Evolutionary conservation across 1,139 yeast genomes (phyloP), one percentile per base, ranked within the genome.

Genomic region (Zygosaccharomyces pseudobailii): DNA sequence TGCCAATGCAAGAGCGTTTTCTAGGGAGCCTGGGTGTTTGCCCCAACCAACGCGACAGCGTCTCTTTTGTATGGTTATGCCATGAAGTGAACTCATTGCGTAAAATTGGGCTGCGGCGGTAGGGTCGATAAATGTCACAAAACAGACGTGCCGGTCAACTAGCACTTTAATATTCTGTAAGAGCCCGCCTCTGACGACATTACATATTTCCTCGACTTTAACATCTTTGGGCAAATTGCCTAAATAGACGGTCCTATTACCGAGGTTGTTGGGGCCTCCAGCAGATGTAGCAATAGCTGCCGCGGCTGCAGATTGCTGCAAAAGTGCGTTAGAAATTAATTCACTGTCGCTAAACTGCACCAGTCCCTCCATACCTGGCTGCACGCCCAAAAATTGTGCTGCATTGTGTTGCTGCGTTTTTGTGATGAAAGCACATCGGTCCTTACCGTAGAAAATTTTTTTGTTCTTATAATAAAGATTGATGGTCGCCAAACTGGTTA

Each of bases 401-500:
- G 97, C 97, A 66, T 90, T 89, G 64, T 90, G 97, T 68, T 89
- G 96, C 69, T 92, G 97, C 24, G 97, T 87, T 67, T 87, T 88
- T 33, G 97, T 88, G 45, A 90, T 87, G 61, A 76, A 77, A 3
- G 80, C 79, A 61, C 96, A 87, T 66, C 96, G 76, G 67, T 90
- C 97, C 67, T 86, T 86, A 50, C 97, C 96, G 63, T 87, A 89
- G 59, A 79, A 84, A 37, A 87, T 81, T 59, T 84, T 85, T 53
- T 84, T 79, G 47, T 73, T 73, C 24, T 75, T 71, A 70, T 87
- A 83, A 48, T 75, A 76, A 17, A 76, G 71, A 55, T 85, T 75
- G 58, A 70, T 74, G 57, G 73, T 73, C 55, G 78, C 82, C 61
- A 72, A 78, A 71, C 73, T 75, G 55, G 85, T 82, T 37, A 88